Conservation (phyloP, 352 stramenopile genomes). For the Phytophthora chlamydospora region DNA sequence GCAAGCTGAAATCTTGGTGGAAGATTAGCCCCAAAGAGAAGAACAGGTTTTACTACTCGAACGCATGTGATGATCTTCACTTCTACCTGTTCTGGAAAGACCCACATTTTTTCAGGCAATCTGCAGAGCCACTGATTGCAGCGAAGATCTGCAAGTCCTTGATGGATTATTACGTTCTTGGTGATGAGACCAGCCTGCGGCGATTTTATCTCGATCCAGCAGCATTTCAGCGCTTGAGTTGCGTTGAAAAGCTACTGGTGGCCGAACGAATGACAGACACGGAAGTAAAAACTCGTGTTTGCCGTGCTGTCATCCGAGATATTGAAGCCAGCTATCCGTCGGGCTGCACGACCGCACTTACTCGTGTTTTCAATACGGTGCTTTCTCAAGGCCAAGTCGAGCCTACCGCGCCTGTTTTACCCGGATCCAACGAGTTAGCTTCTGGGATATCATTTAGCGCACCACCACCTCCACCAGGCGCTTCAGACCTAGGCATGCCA, state of each 20-base stretch:
- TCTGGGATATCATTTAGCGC: neutral
- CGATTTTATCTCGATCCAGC: conserved; percentile 34
- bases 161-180: conserved; percentile 59
- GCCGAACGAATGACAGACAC: conserved; percentile 32
- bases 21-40: conserved; percentile 29
- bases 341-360: conserved; percentile 11
- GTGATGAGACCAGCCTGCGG: conserved; percentile 32
- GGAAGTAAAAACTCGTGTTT: conserved; percentile 28
- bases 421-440: neutral
- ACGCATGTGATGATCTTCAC: conserved; percentile 59
- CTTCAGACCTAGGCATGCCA: neutral
- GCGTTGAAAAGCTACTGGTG: conserved; percentile 52
- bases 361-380: conserved; percentile 40
- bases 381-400: conserved; percentile 37
- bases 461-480: neutral
- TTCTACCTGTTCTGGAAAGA: conserved; percentile 68
- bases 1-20: conserved; percentile 45
- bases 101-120: conserved; percentile 47
- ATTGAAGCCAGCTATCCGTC: conserved; percentile 31
- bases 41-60: conserved; percentile 42
- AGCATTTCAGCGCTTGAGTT: conserved; percentile 39
- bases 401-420: neutral
- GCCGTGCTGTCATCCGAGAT: conserved; percentile 35
- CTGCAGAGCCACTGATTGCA: conserved; percentile 40
- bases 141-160: conserved; percentile 60